Conservation (phyloP, 768 basidiomycete species). For the Phylloporus arenicola region DNA sequence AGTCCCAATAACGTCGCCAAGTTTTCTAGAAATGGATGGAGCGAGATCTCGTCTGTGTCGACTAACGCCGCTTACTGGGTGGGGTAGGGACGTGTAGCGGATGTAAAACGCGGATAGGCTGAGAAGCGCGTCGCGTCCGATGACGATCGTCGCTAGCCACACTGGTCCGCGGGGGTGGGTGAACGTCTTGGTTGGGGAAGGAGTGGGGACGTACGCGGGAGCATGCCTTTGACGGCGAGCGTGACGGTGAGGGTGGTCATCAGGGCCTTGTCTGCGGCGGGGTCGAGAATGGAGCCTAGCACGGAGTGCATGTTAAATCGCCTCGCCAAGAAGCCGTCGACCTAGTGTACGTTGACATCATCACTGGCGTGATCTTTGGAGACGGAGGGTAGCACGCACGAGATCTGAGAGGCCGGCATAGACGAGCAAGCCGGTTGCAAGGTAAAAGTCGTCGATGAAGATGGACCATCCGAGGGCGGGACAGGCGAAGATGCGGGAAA, state of each 20-base stretch:
- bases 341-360: slow-evolving; percentile 38
- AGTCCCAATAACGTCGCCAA: slow-evolving; percentile 90
- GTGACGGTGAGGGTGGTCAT: slow-evolving; percentile 93
- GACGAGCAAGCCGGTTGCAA: slow-evolving; percentile 78
- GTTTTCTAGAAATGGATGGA: slow-evolving; percentile 61
- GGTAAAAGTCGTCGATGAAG: slow-evolving; percentile 68
- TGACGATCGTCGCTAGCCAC: slow-evolving; percentile 77
- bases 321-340: slow-evolving; percentile 88
- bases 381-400: slow-evolving; percentile 43
- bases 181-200: not conserved
- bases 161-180: slow-evolving; percentile 39
- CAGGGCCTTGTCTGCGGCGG: slow-evolving; percentile 92
- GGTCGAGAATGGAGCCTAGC: slow-evolving; percentile 93
- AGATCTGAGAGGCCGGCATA: slow-evolving; percentile 92
- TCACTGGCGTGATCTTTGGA: not conserved
- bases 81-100: slow-evolving; percentile 83
- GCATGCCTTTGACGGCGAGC: slow-evolving; percentile 72
- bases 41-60: slow-evolving; percentile 1
- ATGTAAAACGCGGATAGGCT: slow-evolving; percentile 89
- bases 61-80: slow-evolving; percentile 51
- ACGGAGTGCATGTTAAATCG: slow-evolving; percentile 83
- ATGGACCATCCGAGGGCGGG: slow-evolving; percentile 92
- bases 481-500: slow-evolving; percentile 83
- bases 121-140: slow-evolving; percentile 84
- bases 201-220: slow-evolving; percentile 59